A percentile compares a stretch with the other conserved stretches of the same genome.
Evolutionary conservation across 2,329 filamentous ascomycete species (phyloP).

Genomic region (Talaromyces islandicus): DNA sequence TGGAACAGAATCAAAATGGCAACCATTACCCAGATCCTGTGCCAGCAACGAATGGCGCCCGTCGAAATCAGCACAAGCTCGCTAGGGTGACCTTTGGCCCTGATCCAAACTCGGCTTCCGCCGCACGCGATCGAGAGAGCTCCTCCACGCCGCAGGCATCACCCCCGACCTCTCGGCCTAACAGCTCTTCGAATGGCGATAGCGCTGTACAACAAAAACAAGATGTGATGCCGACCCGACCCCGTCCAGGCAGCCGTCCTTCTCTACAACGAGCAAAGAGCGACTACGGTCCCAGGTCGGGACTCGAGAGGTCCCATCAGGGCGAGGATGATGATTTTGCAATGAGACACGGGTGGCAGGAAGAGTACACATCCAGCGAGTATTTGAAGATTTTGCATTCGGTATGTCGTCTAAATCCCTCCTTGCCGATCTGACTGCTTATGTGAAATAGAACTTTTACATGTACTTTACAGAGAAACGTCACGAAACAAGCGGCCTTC

Average conservation of each 20-base stretch:
- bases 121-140: conserved; percentile 6
- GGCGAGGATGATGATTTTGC: conserved; percentile 47
- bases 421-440: background rate
- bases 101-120: conserved; percentile 28
- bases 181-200: conserved; percentile 26
- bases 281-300: conserved; percentile 44
- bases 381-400: conserved; percentile 79
- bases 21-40: conserved; percentile 19
- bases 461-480: conserved; percentile 99
- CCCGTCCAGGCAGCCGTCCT: conserved; percentile 26
- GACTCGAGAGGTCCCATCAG: conserved; percentile 22
- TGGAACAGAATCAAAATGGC: conserved; percentile 23
- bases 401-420: conserved; percentile 46
- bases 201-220: conserved; percentile 15
- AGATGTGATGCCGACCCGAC: conserved; percentile 20
- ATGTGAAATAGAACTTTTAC: conserved; percentile 72
- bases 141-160: conserved; percentile 13
- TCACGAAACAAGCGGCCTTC: conserved; percentile 88
- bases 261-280: conserved; percentile 46
- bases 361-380: conserved; percentile 85
- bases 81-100: conserved; percentile 35
- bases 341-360: conserved; percentile 82
- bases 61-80: conserved; percentile 15
- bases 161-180: conserved; percentile 19
- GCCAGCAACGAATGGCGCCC: conserved; percentile 21